Percentiles rank a stretch among this genome's conserved stretches.
phyloP scores from a whole-genome alignment of 208 protist species.

The Trypanosoma congolense region DNA sequence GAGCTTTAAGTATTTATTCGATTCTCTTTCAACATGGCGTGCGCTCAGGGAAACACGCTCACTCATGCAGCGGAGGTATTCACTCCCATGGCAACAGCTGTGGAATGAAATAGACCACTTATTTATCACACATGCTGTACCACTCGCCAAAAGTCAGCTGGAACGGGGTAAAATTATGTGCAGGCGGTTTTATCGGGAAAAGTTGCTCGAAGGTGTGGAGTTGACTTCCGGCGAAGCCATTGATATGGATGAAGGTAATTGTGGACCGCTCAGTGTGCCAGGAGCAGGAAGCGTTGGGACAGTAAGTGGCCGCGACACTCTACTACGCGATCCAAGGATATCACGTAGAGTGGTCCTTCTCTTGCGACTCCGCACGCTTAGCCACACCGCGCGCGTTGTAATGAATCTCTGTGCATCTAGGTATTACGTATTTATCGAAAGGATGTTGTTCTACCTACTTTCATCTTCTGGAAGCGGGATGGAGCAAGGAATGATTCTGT shows the following conservation, averaged over 20 bases:
- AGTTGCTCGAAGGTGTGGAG: slow-evolving; percentile 18
- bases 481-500: slow-evolving; percentile 5
- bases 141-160: slow-evolving; percentile 17
- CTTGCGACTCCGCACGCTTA: slow-evolving; percentile 11
- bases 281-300: background rate
- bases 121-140: slow-evolving; percentile 13
- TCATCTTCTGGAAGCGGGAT: slow-evolving; percentile 3
- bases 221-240: slow-evolving; percentile 20
- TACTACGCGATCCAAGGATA: slow-evolving; percentile 6
- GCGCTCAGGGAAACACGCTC: background rate
- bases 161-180: slow-evolving; percentile 9
- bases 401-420: slow-evolving; percentile 12
- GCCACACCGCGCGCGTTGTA: slow-evolving; percentile 13
- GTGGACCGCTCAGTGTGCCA: background rate
- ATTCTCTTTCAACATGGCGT: slow-evolving; percentile 1
- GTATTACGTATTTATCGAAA: slow-evolving; percentile 19
- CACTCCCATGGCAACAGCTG: slow-evolving; percentile 5
- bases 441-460: slow-evolving; percentile 15
- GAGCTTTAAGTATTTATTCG: slow-evolving; percentile 4
- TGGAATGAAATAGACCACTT: slow-evolving; percentile 23
- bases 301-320: slow-evolving; percentile 15
- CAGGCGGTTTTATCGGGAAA: slow-evolving; percentile 21
- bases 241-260: slow-evolving; percentile 16
- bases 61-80: slow-evolving; percentile 4
- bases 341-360: slow-evolving; percentile 8